Base-by-base conservation (phyloP, 306 rosid species). In the Hippophae gyantsensis region DNA sequence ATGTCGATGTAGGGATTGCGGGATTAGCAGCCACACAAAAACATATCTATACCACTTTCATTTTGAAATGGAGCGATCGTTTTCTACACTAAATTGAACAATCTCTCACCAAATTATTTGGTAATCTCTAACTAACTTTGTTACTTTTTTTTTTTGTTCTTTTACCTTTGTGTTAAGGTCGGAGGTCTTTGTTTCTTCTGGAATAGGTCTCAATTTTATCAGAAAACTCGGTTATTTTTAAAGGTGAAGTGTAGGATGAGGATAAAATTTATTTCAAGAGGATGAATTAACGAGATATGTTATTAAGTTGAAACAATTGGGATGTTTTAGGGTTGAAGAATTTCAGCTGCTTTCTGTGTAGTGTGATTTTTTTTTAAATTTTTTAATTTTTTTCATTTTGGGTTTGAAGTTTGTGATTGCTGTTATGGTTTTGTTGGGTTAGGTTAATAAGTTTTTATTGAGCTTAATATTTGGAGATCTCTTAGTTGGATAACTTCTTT, bases 31-130 rank as follows among this genome's bases (percentile, higher is more conserved):
- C 75, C 69, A 62, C 72, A 61, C 56, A 18, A 32, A 32, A 32
- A 38, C 52, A 27, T 32, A 58, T 32, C 27, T 52, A 23, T 52
- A 10, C 63, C 23, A 10, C 32, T 43, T 3, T 54, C 52, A n/a
- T 43, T 11, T 9, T 26, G 32, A 52, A 43, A 73, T 73, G 78
- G 73, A 62, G 61, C 67, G 73, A 73, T 67, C 72, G 40, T 8
- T 49, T 54, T 40, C 54, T 26, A 27, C 14, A 45, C 50, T 57
- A 48, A 68, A 56, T 41, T 64, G 42, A 61, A 12, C 26, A n/a
- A 48, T 48, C 52, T 58, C 57, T 43, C 12, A 18, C 41, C 6
- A 7, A 32, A 1, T 10, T 48, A 23, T 66, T 42, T 7, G 73
- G 78, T 73, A 73, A 61, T 46, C 43, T 46, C 23, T 13, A 18